These are phyloP conservation scores for Henckelia pumila DNA, from an alignment of 257 asterid genomes.

Conservation along the genomic window DNA sequence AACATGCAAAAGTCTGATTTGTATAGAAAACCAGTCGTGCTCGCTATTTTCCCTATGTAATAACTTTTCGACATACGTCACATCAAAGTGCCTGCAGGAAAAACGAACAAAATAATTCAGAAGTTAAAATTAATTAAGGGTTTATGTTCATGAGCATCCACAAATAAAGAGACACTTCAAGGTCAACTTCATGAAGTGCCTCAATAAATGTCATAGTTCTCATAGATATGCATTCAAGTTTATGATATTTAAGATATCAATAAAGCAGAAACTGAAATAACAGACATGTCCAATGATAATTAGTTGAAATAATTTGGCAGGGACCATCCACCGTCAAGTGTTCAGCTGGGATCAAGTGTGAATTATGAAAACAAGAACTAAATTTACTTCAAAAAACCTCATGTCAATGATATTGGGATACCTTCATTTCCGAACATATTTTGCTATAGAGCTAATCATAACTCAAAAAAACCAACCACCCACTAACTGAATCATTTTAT, in stretches of 20 bases:
- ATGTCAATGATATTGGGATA: slow-evolving; percentile 1
- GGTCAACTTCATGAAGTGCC: slow-evolving; percentile 12
- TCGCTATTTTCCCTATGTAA: slow-evolving; percentile 34
- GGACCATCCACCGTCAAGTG: not conserved
- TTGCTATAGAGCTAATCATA: not conserved
- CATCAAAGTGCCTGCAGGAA: slow-evolving; percentile 61
- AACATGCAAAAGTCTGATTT: slow-evolving; percentile 46
- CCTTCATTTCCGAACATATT: slow-evolving; percentile 1
- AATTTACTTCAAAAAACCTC: not conserved
- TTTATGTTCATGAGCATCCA: slow-evolving; percentile 17
- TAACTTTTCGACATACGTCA: slow-evolving; percentile 37
- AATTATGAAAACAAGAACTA: slow-evolving; percentile 13
- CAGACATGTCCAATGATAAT: slow-evolving; percentile 13
- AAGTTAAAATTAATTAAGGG: slow-evolving; percentile 26
- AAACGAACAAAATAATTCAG: slow-evolving; percentile 27
- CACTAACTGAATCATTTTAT: not conserved
- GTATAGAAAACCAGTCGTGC: slow-evolving; percentile 52
- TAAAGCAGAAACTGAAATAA: not conserved
- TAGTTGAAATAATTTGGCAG: slow-evolving; percentile 4
- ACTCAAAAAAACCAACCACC: too few relatives aligned
- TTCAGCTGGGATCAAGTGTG: slow-evolving; percentile 9
- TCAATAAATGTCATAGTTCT: slow-evolving; percentile 5
- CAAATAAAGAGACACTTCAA: slow-evolving; percentile 8
- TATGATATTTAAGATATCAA: not conserved
- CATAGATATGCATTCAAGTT: slow-evolving; percentile 14